Conservation (phyloP, 2,329 filamentous ascomycete species). For the Aspergillus hortae region DNA sequence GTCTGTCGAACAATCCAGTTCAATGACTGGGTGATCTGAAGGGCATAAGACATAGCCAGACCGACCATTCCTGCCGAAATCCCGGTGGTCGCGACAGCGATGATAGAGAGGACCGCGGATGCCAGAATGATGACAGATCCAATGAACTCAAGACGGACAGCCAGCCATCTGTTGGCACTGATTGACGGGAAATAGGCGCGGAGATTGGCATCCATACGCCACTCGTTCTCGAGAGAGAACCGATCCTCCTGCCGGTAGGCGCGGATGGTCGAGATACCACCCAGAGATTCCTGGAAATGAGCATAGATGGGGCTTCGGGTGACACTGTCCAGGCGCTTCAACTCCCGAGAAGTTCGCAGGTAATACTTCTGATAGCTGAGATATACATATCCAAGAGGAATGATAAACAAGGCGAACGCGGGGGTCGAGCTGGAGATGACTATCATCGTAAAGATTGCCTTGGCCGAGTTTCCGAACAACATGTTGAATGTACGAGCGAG, state of each 20-base stretch:
- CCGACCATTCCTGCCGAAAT: slow-evolving; percentile 71
- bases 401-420: slow-evolving; percentile 71
- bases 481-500: slow-evolving; percentile 97
- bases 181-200: slow-evolving; percentile 94
- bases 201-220: slow-evolving; percentile 92
- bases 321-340: slow-evolving; percentile 93
- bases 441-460: slow-evolving; percentile 76
- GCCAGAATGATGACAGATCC: slow-evolving; percentile 90
- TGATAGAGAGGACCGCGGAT: slow-evolving; percentile 76
- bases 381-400: slow-evolving; percentile 79
- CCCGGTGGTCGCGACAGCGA: slow-evolving; percentile 69
- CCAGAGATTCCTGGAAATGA: slow-evolving; percentile 96
- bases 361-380: slow-evolving; percentile 97
- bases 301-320: slow-evolving; percentile 95
- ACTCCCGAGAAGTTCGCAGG: slow-evolving; percentile 87
- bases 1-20: slow-evolving; percentile 99
- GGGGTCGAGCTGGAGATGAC: slow-evolving; percentile 83
- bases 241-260: slow-evolving; percentile 86
- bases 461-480: slow-evolving; percentile 74
- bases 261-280: slow-evolving; percentile 90
- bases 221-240: slow-evolving; percentile 92
- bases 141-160: slow-evolving; percentile 90
- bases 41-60: slow-evolving; percentile 91
- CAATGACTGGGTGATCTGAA: slow-evolving; percentile 93
- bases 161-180: slow-evolving; percentile 90